Percentiles rank a stretch among this genome's conserved stretches.
These are phyloP conservation scores for Ballota nigra DNA, from an alignment of 257 asterid genomes.

Conservation along the genomic window DNA sequence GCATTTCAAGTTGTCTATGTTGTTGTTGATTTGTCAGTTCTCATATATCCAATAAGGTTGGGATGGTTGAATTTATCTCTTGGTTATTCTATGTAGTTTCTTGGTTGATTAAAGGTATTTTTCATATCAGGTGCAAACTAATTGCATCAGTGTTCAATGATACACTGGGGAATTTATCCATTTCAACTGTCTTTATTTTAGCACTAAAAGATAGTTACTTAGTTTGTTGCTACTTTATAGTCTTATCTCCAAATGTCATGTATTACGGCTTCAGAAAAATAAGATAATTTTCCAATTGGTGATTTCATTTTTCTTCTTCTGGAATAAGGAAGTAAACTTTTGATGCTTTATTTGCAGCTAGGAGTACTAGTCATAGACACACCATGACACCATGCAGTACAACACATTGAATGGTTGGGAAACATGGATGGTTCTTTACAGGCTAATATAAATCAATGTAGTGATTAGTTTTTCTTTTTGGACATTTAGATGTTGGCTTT, in stretches of 20 bases:
- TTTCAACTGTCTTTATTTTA: background rate
- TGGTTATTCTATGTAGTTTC: background rate
- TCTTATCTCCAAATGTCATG: background rate
- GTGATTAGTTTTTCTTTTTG: background rate
- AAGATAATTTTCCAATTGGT: background rate
- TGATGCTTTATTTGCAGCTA: background rate
- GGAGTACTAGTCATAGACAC: background rate
- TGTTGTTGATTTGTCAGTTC: slow-evolving; percentile 2
- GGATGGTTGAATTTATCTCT: background rate
- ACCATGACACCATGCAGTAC: background rate
- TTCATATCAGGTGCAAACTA: background rate
- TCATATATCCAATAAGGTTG: background rate
- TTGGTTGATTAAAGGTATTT: slow-evolving; percentile 8
- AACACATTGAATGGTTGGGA: background rate
- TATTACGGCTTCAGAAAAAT: background rate
- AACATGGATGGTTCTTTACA: background rate
- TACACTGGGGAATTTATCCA: background rate
- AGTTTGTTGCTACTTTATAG: background rate
- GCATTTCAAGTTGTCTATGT: slow-evolving; percentile 13
- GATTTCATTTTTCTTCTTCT: background rate
- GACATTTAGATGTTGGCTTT: background rate
- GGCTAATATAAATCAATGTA: background rate
- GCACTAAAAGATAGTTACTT: background rate
- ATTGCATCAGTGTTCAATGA: background rate
- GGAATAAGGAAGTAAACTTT: background rate